These are phyloP conservation scores for Starmerella stigmatis DNA, from an alignment of 805 yeast species.

Conservation along the genomic window DNA sequence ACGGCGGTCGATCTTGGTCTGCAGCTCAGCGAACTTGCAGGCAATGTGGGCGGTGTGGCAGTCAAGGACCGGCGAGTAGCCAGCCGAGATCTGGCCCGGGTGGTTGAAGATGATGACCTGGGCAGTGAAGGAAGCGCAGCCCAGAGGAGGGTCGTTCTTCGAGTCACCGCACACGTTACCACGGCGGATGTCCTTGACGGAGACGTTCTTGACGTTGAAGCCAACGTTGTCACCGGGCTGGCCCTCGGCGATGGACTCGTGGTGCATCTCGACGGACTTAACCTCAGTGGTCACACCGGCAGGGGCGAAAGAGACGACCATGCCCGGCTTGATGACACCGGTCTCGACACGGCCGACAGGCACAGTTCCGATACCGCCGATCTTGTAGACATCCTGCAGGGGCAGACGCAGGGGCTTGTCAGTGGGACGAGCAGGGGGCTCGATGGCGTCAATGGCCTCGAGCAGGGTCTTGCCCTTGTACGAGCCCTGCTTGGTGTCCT, in stretches of 20 bases:
- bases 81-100: constrained; percentile 85
- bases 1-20: constrained; percentile 82
- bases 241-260: constrained; percentile 69
- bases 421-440: constrained; percentile 70
- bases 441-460: constrained; percentile 76
- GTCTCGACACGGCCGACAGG: constrained; percentile 93
- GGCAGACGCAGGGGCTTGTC: constrained; percentile 84
- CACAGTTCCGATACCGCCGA: constrained; percentile 86
- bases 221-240: constrained; percentile 87
- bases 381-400: constrained; percentile 85
- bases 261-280: constrained; percentile 84
- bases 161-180: constrained; percentile 91
- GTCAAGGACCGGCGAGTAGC: constrained; percentile 85
- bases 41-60: constrained; percentile 93
- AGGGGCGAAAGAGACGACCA: constrained; percentile 83
- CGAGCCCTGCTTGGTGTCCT: constrained; percentile 64
- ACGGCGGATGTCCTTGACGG: constrained; percentile 81
- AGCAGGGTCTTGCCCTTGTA: constrained; percentile 70
- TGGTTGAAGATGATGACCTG: constrained; percentile 82
- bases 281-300: constrained; percentile 84
- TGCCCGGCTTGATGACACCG: constrained; percentile 85
- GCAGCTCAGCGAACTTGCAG: constrained; percentile 69
- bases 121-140: constrained; percentile 68
- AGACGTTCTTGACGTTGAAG: constrained; percentile 82
- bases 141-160: constrained; percentile 80